Percentiles rank a stretch among this genome's conserved stretches.
These are phyloP conservation scores for Teratosphaeria epicoccoides DNA, from an alignment of 2,329 filamentous ascomycete species.

Conservation along the genomic window DNA sequence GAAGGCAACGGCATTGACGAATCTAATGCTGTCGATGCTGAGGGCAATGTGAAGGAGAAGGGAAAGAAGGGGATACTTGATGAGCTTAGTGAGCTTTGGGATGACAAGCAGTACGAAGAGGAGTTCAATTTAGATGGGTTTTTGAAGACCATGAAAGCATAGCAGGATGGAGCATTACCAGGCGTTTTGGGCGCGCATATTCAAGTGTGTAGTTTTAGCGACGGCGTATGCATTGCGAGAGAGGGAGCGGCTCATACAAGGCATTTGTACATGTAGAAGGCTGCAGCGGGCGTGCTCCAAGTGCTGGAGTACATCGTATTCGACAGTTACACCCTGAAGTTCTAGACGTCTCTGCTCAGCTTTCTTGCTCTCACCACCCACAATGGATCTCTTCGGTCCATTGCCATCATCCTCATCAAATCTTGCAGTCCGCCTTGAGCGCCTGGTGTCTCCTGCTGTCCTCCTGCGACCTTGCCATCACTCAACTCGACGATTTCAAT, in stretches of 20 bases:
- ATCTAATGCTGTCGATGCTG: conserved; percentile 62
- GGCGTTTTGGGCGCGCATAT: background rate
- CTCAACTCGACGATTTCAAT: conserved; percentile 45
- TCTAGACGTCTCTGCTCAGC: background rate
- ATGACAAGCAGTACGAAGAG: conserved; percentile 95
- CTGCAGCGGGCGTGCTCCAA: background rate
- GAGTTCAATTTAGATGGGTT: conserved; percentile 95
- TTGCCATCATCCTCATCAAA: conserved; percentile 25
- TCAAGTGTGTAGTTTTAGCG: background rate
- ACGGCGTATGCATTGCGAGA: background rate
- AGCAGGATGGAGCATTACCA: background rate
- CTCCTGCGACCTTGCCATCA: conserved; percentile 24
- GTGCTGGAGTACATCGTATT: background rate
- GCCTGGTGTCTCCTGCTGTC: conserved; percentile 4
- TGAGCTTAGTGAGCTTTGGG: conserved; percentile 91
- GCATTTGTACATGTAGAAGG: background rate
- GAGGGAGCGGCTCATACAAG: background rate
- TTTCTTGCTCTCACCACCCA: conserved; percentile 34
- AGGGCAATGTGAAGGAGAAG: conserved; percentile 82
- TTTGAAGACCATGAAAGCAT: conserved; percentile 76
- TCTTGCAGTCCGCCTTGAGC: conserved; percentile 15
- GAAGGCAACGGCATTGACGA: conserved; percentile 61
- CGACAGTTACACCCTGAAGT: background rate
- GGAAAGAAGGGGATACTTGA: conserved; percentile 96
- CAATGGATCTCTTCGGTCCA: conserved; percentile 31